Base-by-base conservation (phyloP, 1,284 basidiomycete genomes). In the Rhodotorula sp. region DNA sequence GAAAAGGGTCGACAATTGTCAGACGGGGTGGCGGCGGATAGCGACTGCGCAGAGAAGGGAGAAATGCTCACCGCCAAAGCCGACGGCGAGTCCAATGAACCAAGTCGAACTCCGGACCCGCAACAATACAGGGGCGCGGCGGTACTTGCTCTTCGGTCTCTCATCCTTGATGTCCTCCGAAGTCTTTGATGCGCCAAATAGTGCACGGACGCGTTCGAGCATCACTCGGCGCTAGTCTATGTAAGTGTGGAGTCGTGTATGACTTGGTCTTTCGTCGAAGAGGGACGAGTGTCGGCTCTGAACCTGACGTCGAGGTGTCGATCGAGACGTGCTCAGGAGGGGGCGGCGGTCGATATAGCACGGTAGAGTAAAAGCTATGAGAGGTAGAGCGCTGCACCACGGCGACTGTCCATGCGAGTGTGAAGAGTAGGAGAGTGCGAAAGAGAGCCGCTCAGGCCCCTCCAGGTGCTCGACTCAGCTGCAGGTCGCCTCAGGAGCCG, bases 71-170 rank as follows among this genome's bases (percentile, higher is more conserved):
- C 54, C 54, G n/a, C 54, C 54, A 18, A 55, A 55, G 14, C 54
- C 54, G 54, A 55, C 54, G 26, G 54, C 54, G n/a, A 55, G 54
- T 15, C 26, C 54, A 18, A 55, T 55, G 26, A 55, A 55, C 54
- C 54, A 55, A 5, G 54, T 55, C 54, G 54, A 55, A 16, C 54
- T 55, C n/a, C 54, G 54, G 26, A 28, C 14, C 16, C 54, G 54
- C 54, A 55, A 26, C 10, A 55, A 18, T n/a, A 31, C 28, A n/a
- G 54, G 54, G 28, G 54, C 54, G 1, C 26, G n/a, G n/a, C 16
- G 26, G 54, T 55, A 55, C 54, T 55, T 55, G 50, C 19, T 21
- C 50, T 14, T 52, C 8, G 19, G 23, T 52, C 21, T 8, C 3
- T n/a, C 12, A 23, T 14, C 38, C 8, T 12, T 10, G 10, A 12